Percentiles rank a stretch among this genome's conserved stretches.
Evolutionary conservation across 23 red algal species (phyloP).

Genomic region (Pyropia haitanensis): DNA sequence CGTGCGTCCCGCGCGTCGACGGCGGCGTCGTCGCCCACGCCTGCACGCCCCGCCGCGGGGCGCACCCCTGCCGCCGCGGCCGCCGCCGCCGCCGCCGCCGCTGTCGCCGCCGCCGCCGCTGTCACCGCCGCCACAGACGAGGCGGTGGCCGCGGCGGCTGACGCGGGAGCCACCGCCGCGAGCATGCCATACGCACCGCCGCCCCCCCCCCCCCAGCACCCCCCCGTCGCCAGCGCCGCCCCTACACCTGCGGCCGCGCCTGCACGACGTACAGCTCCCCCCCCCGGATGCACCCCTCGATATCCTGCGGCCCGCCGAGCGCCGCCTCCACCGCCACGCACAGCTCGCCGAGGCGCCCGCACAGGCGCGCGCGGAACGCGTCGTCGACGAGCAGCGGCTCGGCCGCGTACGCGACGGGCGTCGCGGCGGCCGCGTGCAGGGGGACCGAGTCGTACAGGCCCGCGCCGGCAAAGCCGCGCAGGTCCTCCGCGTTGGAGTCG

Average conservation of each 20-base stretch:
- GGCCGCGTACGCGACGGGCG: conserved; percentile 25
- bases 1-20: no score
- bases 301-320: conserved; percentile 44
- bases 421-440: conserved; percentile 1
- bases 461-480: conserved; percentile 63
- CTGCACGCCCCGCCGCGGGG: no score
- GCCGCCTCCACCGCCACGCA: conserved; percentile 36
- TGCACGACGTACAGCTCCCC: conserved; percentile 20
- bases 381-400: conserved; percentile 36
- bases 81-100: no score
- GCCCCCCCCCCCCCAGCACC: no score
- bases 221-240: no score
- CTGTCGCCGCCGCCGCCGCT: no score
- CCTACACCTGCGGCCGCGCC: conserved; percentile 15
- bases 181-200: no score
- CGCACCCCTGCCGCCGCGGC: no score
- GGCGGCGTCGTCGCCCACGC: no score
- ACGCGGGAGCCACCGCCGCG: no score
- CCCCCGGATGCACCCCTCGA: conserved; percentile 28
- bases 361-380: conserved; percentile 18
- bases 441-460: conserved; percentile 53
- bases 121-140: no score
- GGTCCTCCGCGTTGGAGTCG: conserved; percentile 68
- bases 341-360: conserved; percentile 10
- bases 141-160: no score